Percentiles rank a stretch among this genome's conserved stretches.
Evolutionary conservation across 495 filamentous ascomycete species (phyloP).

Genomic region (Podospora tetraspora): DNA sequence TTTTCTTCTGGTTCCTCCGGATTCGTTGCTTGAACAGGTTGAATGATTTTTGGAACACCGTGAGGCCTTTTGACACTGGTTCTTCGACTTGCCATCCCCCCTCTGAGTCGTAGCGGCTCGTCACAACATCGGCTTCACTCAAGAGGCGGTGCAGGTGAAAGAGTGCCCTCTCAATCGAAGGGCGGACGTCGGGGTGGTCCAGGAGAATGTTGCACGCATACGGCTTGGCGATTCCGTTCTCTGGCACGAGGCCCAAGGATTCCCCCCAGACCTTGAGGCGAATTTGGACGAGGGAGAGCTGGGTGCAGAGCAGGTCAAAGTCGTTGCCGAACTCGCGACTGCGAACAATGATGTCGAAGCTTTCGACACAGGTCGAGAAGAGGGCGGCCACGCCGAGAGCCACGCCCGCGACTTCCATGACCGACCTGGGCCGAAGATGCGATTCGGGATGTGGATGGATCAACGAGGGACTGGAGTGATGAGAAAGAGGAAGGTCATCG

Average conservation of each 20-base stretch:
- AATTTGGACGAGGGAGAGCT: conserved; percentile 19
- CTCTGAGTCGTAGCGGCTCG: not conserved
- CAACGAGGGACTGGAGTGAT: not conserved
- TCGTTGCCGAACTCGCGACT: conserved; percentile 13
- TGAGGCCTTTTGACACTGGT: not conserved
- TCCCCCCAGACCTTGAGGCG: conserved; percentile 22
- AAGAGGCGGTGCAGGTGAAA: not conserved
- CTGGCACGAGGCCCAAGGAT: conserved; percentile 18
- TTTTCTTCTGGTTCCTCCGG: conserved; percentile 16
- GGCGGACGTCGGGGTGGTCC: not conserved
- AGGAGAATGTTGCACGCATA: not conserved
- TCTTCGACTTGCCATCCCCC: not conserved
- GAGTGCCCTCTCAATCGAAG: not conserved
- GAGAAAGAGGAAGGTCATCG: not conserved
- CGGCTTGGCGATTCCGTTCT: not conserved
- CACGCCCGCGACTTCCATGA: conserved; percentile 7
- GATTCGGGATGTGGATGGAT: not conserved
- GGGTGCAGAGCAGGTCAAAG: conserved; percentile 19
- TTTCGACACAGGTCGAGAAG: conserved; percentile 7
- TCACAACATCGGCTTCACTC: not conserved
- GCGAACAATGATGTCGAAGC: conserved; percentile 13
- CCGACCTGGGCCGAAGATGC: not conserved
- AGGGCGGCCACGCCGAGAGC: conserved; percentile 1
- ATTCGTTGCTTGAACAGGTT: conserved; percentile 11
- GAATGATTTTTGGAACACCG: not conserved